phyloP scores from a whole-genome alignment of 495 filamentous ascomycete species.

The Penicillium pulvis region DNA sequence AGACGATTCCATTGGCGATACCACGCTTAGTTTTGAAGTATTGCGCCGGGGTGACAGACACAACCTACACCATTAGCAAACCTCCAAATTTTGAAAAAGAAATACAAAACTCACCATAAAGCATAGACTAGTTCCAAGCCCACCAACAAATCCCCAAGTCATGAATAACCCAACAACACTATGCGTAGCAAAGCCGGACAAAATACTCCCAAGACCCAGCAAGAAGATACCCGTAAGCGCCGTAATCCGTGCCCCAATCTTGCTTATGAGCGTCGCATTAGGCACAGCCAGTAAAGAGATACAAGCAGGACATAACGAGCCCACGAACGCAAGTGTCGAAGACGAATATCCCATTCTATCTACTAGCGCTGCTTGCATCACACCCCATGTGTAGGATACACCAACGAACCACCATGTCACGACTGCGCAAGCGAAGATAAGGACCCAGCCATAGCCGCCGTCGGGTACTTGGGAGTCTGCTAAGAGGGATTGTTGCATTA shows the following conservation, averaged over 20 bases:
- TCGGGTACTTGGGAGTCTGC: slow-evolving; percentile 56
- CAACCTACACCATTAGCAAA: slow-evolving; percentile 40
- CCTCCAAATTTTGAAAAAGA: not conserved
- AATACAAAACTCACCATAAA: slow-evolving; percentile 32
- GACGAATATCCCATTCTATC: slow-evolving; percentile 46
- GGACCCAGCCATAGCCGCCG: slow-evolving; percentile 61
- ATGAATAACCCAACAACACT: slow-evolving; percentile 57
- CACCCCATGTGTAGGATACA: slow-evolving; percentile 56
- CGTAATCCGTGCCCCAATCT: slow-evolving; percentile 47
- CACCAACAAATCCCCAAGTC: slow-evolving; percentile 57
- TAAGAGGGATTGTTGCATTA: slow-evolving; percentile 50
- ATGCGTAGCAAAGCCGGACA: slow-evolving; percentile 49
- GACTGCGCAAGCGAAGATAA: slow-evolving; percentile 52
- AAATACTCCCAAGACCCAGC: slow-evolving; percentile 49
- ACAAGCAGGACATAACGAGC: slow-evolving; percentile 50
- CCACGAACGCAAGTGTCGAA: slow-evolving; percentile 58
- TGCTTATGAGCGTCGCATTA: slow-evolving; percentile 51
- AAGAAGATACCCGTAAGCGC: slow-evolving; percentile 49
- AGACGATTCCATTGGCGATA: slow-evolving; percentile 59
- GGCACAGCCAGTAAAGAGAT: slow-evolving; percentile 51
- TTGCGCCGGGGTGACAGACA: slow-evolving; percentile 52
- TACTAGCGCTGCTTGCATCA: slow-evolving; percentile 57
- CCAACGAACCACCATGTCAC: slow-evolving; percentile 59
- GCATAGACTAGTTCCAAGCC: slow-evolving; percentile 45
- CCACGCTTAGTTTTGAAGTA: slow-evolving; percentile 58